Percentiles rank a stretch among this genome's conserved stretches.
Evolutionary conservation across 495 filamentous ascomycete species (phyloP).

Genomic region (Aspergillus sclerotiicarbonarius): DNA sequence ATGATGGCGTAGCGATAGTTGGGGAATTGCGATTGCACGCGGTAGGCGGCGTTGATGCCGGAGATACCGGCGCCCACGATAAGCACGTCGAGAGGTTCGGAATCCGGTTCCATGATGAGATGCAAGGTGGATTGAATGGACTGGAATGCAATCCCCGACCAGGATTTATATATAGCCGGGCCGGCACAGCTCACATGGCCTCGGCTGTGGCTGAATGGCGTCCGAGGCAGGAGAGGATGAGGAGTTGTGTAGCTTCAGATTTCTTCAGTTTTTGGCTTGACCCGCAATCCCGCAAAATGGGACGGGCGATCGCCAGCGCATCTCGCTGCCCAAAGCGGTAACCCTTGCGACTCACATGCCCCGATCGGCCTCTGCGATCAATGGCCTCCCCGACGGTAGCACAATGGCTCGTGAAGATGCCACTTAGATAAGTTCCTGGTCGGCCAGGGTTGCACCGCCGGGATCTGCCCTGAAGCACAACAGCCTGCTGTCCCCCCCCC

Average conservation of each 20-base stretch:
- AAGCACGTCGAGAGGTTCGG: constrained; percentile 54
- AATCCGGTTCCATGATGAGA: constrained; percentile 20
- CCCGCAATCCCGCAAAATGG: neutral
- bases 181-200: constrained; percentile 1
- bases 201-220: neutral
- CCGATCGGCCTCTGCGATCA: neutral
- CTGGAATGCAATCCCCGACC: neutral
- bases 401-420: neutral
- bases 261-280: neutral
- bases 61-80: constrained; percentile 74
- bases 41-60: constrained; percentile 73
- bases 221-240: neutral
- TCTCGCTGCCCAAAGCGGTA: constrained; percentile 7
- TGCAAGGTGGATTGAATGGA: neutral
- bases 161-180: constrained; percentile 7
- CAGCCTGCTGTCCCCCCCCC: neutral
- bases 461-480: neutral
- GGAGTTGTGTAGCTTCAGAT: neutral
- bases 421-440: too few species aligned
- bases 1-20: constrained; percentile 57
- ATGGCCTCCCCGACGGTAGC: too few species aligned
- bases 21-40: constrained; percentile 59
- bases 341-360: constrained; percentile 17
- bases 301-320: neutral
- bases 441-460: too few species aligned